Evolutionary conservation across 805 yeast genomes (phyloP), one percentile per base, ranked within the genome.

Genomic region (Barnettozyma wickerhamii): DNA sequence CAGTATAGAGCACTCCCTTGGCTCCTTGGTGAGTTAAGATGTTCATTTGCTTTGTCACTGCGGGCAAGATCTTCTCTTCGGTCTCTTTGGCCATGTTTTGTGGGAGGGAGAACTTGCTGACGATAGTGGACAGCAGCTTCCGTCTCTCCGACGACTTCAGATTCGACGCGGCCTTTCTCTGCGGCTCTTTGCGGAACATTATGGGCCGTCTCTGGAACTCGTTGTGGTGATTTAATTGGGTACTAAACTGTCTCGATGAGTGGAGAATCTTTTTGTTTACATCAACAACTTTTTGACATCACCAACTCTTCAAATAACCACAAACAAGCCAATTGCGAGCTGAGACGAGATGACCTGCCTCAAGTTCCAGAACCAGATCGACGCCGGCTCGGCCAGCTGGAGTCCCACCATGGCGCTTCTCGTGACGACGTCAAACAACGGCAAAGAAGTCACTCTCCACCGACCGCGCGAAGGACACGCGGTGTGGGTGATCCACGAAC

Each of bases 61-160:
- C 24, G 34, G 59, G 61, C 1, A 56, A 37, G 3, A 59, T 29
- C 18, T 29, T 33, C 29, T 50, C 49, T 26, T 52, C 58, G 5
- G 49, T 33, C 21, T 50, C 54, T 28, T 53, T 51, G 10, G 55
- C 34, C 15, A 55, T 35, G 9, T 58, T 64, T 30, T 61, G 63
- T 4, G 70, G 65, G 19, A 77, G 53, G 9, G 51, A 53, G 49
- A 70, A 79, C 21, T 51, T 56, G 18, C 60, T 50, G 47, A 77
- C 66, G 23, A 82, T 66, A 5, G 57, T 51, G 5, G 58, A 50
- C 10, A 78, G 59, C 19, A 81, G 59, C 47, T 71, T 72, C 48
- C 85, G 74, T 30, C 93, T 68, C 49, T 88, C 97, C 0, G 95
- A 84, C 12, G 86, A 76, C 61, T 88, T 89, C 44, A 93, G 69